phyloP scores from a whole-genome alignment of 345 rosid genomes.

The Eucalyptus grandis region DNA sequence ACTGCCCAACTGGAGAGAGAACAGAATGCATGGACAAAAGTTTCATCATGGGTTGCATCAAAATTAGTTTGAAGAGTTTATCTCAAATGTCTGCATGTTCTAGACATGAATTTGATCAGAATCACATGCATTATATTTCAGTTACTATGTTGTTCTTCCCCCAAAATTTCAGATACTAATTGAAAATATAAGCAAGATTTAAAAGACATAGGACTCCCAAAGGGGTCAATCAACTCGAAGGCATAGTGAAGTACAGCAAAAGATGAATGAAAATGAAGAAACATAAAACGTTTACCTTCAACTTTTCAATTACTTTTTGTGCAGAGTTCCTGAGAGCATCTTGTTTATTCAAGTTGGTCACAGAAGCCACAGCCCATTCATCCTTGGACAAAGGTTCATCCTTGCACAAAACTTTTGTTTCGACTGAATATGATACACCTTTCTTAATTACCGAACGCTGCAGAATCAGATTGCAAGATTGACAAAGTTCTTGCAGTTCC shows the following conservation, averaged over 20 bases:
- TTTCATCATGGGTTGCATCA: not conserved
- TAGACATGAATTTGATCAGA: not conserved
- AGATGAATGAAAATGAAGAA: not conserved
- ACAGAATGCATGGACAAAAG: not conserved
- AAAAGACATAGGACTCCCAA: not conserved
- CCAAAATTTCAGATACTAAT: not conserved
- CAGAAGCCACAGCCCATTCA: conserved; percentile 8
- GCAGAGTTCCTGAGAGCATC: conserved; percentile 52
- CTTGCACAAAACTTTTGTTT: conserved; percentile 28
- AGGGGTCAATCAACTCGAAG: not conserved
- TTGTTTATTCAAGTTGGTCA: conserved; percentile 38
- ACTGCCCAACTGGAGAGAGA: not conserved
- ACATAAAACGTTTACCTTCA: conserved; percentile 42
- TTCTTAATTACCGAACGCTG: conserved; percentile 12
- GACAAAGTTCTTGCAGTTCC: conserved; percentile 67
- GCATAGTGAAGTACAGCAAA: not conserved
- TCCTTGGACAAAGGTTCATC: not conserved
- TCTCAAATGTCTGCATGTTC: not conserved
- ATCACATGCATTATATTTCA: not conserved
- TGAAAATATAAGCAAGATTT: not conserved
- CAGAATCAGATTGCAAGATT: conserved; percentile 39
- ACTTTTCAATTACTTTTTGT: conserved; percentile 16
- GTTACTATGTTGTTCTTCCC: not conserved
- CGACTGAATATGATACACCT: conserved; percentile 27
- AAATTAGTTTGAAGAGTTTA: not conserved